These are phyloP conservation scores for Helminthosporium solani DNA, from an alignment of 2,329 filamentous ascomycete species.

Conservation along the genomic window DNA sequence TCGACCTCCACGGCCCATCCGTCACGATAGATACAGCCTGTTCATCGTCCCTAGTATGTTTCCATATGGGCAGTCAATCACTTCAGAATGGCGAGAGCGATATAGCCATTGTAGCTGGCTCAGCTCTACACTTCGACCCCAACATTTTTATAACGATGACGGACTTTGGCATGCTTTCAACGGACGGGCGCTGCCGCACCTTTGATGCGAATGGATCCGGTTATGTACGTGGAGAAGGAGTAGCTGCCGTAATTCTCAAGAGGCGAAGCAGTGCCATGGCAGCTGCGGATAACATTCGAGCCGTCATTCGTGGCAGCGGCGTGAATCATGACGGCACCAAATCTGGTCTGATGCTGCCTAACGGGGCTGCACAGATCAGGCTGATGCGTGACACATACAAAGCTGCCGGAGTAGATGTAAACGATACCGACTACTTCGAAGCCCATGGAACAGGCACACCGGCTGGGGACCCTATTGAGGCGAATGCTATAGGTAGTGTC, in stretches of 20 bases:
- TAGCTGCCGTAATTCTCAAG: slow-evolving; percentile 32
- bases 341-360: slow-evolving; percentile 24
- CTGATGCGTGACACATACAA: slow-evolving; percentile 35
- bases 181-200: neutral
- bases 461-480: slow-evolving; percentile 38
- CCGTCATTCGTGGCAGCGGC: slow-evolving; percentile 28
- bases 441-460: slow-evolving; percentile 55
- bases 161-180: slow-evolving; percentile 1
- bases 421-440: slow-evolving; percentile 25
- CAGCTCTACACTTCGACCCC: neutral
- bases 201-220: slow-evolving; percentile 58
- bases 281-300: slow-evolving; percentile 32
- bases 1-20: slow-evolving; percentile 15
- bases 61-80: slow-evolving; percentile 17
- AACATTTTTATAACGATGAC: slow-evolving; percentile 3
- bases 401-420: slow-evolving; percentile 36
- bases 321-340: slow-evolving; percentile 24
- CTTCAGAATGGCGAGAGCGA: slow-evolving; percentile 11
- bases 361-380: slow-evolving; percentile 47
- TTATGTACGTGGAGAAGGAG: slow-evolving; percentile 64
- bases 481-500: slow-evolving; percentile 10
- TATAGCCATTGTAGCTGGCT: neutral
- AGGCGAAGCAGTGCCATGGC: slow-evolving; percentile 13
- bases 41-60: slow-evolving; percentile 10
- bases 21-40: slow-evolving; percentile 19